Evolutionary conservation across 805 yeast species (phyloP).

Genomic region (Kluyveromyces aestuarii): DNA sequence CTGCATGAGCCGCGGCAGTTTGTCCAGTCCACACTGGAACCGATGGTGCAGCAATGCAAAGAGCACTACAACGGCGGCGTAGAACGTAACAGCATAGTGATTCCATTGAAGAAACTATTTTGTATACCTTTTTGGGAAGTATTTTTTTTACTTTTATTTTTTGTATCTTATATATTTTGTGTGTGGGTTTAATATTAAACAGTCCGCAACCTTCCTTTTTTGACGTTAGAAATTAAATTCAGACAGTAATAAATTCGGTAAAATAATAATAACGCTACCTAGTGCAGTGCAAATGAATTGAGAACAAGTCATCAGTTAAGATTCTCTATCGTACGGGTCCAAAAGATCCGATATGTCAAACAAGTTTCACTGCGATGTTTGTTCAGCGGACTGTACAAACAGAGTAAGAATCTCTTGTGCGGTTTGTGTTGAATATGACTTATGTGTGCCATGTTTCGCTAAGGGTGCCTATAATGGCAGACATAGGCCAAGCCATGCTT

Average conservation of each 20-base stretch:
- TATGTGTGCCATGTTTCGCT: conserved; percentile 97
- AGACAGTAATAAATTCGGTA: background rate
- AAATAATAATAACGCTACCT: too few relatives aligned
- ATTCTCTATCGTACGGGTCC: background rate
- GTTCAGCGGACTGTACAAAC: conserved; percentile 93
- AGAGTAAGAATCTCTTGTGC: conserved; percentile 90
- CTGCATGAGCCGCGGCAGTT: too few relatives aligned
- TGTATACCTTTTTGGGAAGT: background rate
- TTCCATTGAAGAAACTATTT: too few relatives aligned
- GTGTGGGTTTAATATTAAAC: background rate
- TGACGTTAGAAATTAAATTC: too few relatives aligned
- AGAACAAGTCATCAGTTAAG: background rate
- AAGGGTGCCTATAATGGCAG: conserved; percentile 70
- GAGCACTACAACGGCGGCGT: too few relatives aligned
- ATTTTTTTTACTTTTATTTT: too few relatives aligned
- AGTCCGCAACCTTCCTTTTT: background rate
- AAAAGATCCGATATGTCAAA: conserved; percentile 27
- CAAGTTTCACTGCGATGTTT: conserved; percentile 85
- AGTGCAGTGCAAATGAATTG: background rate
- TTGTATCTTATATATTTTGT: background rate
- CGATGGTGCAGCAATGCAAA: too few relatives aligned
- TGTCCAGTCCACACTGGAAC: too few relatives aligned
- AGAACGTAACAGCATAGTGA: too few relatives aligned
- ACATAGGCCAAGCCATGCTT: conserved; percentile 93
- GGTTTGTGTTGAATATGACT: conserved; percentile 82